phyloP scores from a whole-genome alignment of 805 yeast species.

The Wickerhamiella sorbophila region DNA sequence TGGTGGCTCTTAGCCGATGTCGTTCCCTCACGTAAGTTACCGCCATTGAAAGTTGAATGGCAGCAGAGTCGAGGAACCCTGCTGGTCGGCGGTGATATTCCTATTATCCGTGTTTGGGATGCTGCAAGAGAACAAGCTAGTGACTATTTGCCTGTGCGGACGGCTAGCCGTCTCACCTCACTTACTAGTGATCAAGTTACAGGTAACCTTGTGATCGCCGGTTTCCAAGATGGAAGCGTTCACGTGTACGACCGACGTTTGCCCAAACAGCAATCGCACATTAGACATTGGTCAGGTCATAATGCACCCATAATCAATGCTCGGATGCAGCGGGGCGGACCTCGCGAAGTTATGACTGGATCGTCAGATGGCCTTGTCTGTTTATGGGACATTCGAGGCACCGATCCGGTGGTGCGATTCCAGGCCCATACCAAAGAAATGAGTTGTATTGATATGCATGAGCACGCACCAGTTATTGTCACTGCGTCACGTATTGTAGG shows the following conservation, averaged over 20 bases:
- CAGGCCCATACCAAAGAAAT: constrained; percentile 38
- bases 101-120: constrained; percentile 87
- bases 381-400: constrained; percentile 75
- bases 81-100: constrained; percentile 87
- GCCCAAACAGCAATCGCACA: constrained; percentile 75
- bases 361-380: constrained; percentile 63
- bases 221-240: constrained; percentile 80
- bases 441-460: constrained; percentile 73
- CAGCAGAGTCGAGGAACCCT: constrained; percentile 89
- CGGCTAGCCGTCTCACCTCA: constrained; percentile 75
- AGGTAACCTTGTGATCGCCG: constrained; percentile 79
- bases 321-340: constrained; percentile 95
- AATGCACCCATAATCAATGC: constrained; percentile 55
- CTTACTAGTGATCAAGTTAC: constrained; percentile 92
- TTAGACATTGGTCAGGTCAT: constrained; percentile 55
- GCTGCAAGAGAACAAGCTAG: constrained; percentile 85
- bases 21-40: constrained; percentile 60
- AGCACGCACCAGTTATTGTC: constrained; percentile 89
- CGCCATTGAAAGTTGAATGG: constrained; percentile 87
- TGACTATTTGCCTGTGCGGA: constrained; percentile 79
- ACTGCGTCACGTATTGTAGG: constrained; percentile 72
- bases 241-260: constrained; percentile 84
- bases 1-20: constrained; percentile 74
- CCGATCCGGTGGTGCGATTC: constrained; percentile 53
- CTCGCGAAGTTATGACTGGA: constrained; percentile 77